Evolutionary conservation across 805 yeast genomes (phyloP).

Genomic region (Saccharomycopsis fibuligera): DNA sequence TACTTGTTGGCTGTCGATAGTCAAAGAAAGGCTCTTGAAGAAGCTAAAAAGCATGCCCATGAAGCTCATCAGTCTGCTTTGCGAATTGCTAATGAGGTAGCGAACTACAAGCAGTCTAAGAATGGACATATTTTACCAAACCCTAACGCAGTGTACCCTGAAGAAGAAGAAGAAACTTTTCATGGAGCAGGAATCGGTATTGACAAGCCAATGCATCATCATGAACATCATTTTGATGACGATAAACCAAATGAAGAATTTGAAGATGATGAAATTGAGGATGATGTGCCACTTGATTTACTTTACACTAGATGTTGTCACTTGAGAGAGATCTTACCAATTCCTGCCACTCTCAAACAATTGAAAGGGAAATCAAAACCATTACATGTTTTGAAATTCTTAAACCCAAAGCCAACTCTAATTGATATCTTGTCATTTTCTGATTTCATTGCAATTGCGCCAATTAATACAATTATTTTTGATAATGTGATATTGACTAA

Average conservation of each 20-base stretch:
- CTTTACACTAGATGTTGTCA: slow-evolving; percentile 92
- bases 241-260: slow-evolving; percentile 21
- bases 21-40: slow-evolving; percentile 46
- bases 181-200: slow-evolving; percentile 39
- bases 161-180: slow-evolving; percentile 8
- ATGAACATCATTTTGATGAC: slow-evolving; percentile 47
- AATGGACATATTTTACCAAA: slow-evolving; percentile 23
- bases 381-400: slow-evolving; percentile 63
- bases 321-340: slow-evolving; percentile 83
- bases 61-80: slow-evolving; percentile 72
- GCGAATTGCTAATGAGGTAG: slow-evolving; percentile 61
- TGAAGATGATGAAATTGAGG: slow-evolving; percentile 24
- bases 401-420: slow-evolving; percentile 84
- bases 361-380: slow-evolving; percentile 71
- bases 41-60: slow-evolving; percentile 65
- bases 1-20: slow-evolving; percentile 52
- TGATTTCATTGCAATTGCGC: slow-evolving; percentile 82
- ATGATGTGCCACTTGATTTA: slow-evolving; percentile 42
- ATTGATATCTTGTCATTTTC: slow-evolving; percentile 83
- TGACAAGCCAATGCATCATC: slow-evolving; percentile 65
- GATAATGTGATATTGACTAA: slow-evolving; percentile 73
- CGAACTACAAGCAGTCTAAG: slow-evolving; percentile 32
- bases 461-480: slow-evolving; percentile 66
- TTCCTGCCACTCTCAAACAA: slow-evolving; percentile 82
- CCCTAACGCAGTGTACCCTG: slow-evolving; percentile 18